A percentile compares a stretch with the other conserved stretches of the same genome.
Conservation (phyloP, 768 basidiomycete genomes). For the Podaxis sp. region DNA sequence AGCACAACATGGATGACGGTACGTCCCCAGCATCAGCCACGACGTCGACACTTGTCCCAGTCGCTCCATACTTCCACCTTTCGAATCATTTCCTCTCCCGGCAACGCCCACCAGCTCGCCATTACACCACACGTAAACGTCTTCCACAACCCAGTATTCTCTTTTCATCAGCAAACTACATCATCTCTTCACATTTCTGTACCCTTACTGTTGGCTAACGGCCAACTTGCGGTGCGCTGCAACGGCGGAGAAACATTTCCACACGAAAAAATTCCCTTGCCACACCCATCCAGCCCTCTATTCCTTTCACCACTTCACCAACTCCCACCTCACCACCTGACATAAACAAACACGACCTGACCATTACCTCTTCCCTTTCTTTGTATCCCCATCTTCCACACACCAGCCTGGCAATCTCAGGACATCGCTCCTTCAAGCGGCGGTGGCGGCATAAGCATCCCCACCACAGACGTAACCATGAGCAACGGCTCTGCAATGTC, state of each 20-base stretch:
- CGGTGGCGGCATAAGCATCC: slow-evolving; percentile 64
- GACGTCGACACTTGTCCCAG: slow-evolving; percentile 54
- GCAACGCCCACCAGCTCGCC: slow-evolving; percentile 8
- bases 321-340: slow-evolving; percentile 7
- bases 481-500: slow-evolving; percentile 40
- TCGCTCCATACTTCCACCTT: slow-evolving; percentile 29
- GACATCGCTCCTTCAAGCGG: slow-evolving; percentile 65
- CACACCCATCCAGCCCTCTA: background rate
- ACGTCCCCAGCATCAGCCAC: slow-evolving; percentile 80
- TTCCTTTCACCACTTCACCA: background rate
- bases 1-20: slow-evolving; percentile 57
- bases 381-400: slow-evolving; percentile 19
- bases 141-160: background rate
- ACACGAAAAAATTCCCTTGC: slow-evolving; percentile 1
- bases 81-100: slow-evolving; percentile 13
- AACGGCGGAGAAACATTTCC: slow-evolving; percentile 8
- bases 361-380: slow-evolving; percentile 12
- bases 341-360: slow-evolving; percentile 8
- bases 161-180: slow-evolving; percentile 29
- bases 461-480: slow-evolving; percentile 47
- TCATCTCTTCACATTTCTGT: slow-evolving; percentile 21
- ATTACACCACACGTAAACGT: background rate
- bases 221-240: slow-evolving; percentile 31
- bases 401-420: slow-evolving; percentile 81
- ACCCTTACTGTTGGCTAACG: slow-evolving; percentile 40